Base-by-base conservation (phyloP, 257 asterid species). In the Leptodermis oblonga region DNA sequence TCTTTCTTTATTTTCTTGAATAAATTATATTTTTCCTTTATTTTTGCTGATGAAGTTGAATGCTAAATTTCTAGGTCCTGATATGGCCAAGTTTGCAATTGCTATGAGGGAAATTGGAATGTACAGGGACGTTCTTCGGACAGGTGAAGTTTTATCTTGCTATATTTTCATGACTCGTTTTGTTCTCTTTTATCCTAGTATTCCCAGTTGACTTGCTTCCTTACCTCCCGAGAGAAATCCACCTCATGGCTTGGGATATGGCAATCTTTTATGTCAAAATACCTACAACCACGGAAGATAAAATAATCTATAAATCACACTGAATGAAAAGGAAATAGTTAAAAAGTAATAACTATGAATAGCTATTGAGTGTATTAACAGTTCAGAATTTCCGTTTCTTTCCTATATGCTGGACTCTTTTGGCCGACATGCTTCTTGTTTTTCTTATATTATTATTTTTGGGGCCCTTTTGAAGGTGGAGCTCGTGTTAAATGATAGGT, bases 21-120 rank as follows among this genome's bases (percentile, higher is more conserved):
- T 18, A 28, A 37, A 7, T 15, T 30, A 18, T 72, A 30, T 55
- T 53, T 71, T 7, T 49, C 31, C 33, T 10, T 14, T 23, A 18
- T 54, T 17, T 26, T 53, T 70, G 70, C 71, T 82, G 79, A 81
- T 72, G 58, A 74, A 65, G 62, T 65, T 49, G 43, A 22, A 30
- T 62, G 33, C 77, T 78, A 31, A 76, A 74, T 73, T 79, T 67
- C 15, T 63, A 94, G 97, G 99, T 70, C 93, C 97, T 60, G 97
- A 91, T 74, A 89, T 94, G 96, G 81, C 88, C 41, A 89, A 94
- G 62, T 91, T 86, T 77, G 92, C 97, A n/a, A 87, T 86, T 69
- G 85, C 92, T 64, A 69, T 94, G 78, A 87, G 92, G 82, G 99
- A 94, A 81, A 87, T 89, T 48, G 99, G 95, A 84, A 91, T 86